Evolutionary conservation across 2,329 filamentous ascomycete genomes (phyloP).

Genomic region (Sporothrix luriei): DNA sequence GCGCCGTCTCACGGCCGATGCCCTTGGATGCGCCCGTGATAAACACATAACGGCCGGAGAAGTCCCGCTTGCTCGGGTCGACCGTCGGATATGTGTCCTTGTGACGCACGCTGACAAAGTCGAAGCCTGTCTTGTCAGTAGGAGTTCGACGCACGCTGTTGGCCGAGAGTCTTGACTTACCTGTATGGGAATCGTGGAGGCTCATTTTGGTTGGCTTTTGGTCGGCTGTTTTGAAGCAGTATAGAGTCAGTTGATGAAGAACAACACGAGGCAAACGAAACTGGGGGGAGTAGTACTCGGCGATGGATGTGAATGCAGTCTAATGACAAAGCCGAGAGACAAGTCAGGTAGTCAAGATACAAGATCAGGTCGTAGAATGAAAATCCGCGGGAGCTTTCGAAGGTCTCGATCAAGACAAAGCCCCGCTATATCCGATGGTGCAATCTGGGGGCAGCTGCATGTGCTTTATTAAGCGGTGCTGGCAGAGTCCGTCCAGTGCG

Average conservation of each 20-base stretch:
- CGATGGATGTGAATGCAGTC: not conserved
- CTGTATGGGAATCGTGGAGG: conserved; percentile 16
- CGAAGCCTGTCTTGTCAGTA: conserved; percentile 27
- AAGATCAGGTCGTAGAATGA: not conserved
- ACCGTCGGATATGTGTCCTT: conserved; percentile 43
- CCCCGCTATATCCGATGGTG: not conserved
- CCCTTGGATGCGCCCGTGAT: conserved; percentile 40
- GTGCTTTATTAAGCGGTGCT: not conserved
- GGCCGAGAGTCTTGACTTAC: not conserved
- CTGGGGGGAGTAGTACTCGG: not conserved
- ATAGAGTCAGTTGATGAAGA: not conserved
- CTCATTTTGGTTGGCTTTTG: conserved; percentile 7
- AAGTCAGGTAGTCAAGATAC: not conserved
- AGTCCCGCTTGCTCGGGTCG: conserved; percentile 35
- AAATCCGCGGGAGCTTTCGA: not conserved
- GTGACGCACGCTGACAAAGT: conserved; percentile 36
- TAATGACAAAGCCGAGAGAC: not conserved
- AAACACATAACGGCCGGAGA: conserved; percentile 38
- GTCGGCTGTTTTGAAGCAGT: not conserved
- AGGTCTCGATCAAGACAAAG: not conserved
- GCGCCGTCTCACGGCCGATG: conserved; percentile 37
- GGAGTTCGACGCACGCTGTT: not conserved
- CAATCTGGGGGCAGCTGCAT: not conserved
- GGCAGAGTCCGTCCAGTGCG: not conserved
- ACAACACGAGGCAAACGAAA: not conserved